A percentile compares a stretch with the other conserved stretches of the same genome.
phyloP scores from a whole-genome alignment of 768 basidiomycete species.

The Trametes gibbosa region DNA sequence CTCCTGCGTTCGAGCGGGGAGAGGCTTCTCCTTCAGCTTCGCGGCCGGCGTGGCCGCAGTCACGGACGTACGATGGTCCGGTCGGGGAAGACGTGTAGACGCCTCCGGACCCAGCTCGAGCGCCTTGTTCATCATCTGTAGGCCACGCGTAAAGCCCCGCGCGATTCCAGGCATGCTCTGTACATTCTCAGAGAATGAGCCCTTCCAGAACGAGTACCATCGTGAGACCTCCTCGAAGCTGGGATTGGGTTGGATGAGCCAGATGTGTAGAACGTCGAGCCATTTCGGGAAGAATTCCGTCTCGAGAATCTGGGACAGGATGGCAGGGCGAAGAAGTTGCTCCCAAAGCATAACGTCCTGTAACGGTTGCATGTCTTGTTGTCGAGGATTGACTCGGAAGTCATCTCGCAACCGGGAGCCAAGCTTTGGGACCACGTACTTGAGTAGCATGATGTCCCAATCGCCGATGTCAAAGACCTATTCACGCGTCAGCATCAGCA shows the following conservation, averaged over 20 bases:
- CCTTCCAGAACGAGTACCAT: constrained; percentile 94
- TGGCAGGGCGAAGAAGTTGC: constrained; percentile 64
- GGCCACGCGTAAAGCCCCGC: constrained; percentile 80
- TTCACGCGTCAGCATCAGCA: neutral
- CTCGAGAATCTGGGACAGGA: constrained; percentile 83
- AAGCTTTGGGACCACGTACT: constrained; percentile 90
- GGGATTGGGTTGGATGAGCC: constrained; percentile 87
- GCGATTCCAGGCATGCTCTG: constrained; percentile 62
- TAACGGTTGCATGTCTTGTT: constrained; percentile 85
- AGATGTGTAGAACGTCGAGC: constrained; percentile 86
- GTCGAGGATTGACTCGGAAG: constrained; percentile 87
- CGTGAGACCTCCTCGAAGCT: constrained; percentile 90
- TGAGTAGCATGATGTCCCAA: constrained; percentile 90
- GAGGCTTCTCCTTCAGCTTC: constrained; percentile 37
- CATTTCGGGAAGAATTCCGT: constrained; percentile 96
- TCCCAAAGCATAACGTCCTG: constrained; percentile 77
- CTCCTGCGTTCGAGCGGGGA: constrained; percentile 63
- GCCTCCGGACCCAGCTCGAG: constrained; percentile 83
- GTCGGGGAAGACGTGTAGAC: constrained; percentile 60
- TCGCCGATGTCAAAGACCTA: constrained; percentile 77
- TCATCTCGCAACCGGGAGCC: constrained; percentile 78
- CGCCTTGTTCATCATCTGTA: constrained; percentile 94
- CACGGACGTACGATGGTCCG: constrained; percentile 48
- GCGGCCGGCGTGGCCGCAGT: constrained; percentile 27
- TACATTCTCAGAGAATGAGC: constrained; percentile 68